phyloP scores from a whole-genome alignment of 139 green algal genomes.

The Micractinium sp. region DNA sequence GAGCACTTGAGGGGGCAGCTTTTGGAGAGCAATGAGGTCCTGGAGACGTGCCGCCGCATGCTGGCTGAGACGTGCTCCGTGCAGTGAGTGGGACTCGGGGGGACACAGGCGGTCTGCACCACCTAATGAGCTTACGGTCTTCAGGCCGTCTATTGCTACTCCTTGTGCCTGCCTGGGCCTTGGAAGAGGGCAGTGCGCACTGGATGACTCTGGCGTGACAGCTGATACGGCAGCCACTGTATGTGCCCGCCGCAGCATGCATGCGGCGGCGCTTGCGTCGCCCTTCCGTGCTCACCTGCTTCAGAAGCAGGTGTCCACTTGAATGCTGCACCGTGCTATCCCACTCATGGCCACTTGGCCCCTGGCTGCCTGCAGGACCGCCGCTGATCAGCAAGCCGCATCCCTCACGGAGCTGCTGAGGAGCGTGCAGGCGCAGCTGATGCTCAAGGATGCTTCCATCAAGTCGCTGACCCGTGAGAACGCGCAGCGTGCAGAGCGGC shows the following conservation, averaged over 20 bases:
- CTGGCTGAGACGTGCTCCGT: slow-evolving; percentile 2
- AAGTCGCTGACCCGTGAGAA: slow-evolving; percentile 16
- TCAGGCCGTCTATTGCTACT: too few relatives aligned
- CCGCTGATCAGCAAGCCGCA: neutral
- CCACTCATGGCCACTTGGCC: neutral
- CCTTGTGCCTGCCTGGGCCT: too few relatives aligned
- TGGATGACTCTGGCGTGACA: too few relatives aligned
- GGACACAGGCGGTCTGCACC: too few relatives aligned
- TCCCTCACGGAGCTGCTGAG: slow-evolving; percentile 21
- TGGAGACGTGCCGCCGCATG: slow-evolving; percentile 18
- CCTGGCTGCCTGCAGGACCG: neutral
- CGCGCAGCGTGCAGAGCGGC: neutral
- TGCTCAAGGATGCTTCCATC: slow-evolving; percentile 30
- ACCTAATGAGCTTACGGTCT: too few relatives aligned
- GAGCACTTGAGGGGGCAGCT: slow-evolving; percentile 22
- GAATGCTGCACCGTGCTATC: too few relatives aligned
- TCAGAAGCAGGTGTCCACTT: too few relatives aligned
- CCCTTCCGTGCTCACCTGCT: too few relatives aligned
- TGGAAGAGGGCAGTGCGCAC: too few relatives aligned
- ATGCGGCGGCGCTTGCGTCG: too few relatives aligned
- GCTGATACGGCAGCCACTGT: too few relatives aligned
- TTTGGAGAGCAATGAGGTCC: neutral
- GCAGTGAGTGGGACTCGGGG: neutral
- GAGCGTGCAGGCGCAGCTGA: slow-evolving; percentile 3
- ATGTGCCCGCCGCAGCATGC: too few relatives aligned